These are phyloP conservation scores for Crinitomyces ghanaensis DNA, from an alignment of 805 yeast genomes.

Conservation along the genomic window DNA sequence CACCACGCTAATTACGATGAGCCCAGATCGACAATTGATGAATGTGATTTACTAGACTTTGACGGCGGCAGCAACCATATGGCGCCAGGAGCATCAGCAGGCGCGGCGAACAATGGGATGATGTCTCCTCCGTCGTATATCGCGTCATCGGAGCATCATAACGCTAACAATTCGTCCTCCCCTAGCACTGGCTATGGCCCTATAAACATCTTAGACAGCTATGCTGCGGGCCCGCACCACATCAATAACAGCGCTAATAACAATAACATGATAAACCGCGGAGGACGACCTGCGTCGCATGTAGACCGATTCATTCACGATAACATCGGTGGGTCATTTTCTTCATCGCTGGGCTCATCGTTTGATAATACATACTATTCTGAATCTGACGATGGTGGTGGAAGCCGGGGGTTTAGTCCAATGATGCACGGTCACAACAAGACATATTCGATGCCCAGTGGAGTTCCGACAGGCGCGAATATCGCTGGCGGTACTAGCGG, in stretches of 20 bases:
- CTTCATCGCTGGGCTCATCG: slow-evolving; percentile 10
- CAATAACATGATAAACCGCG: too few species aligned
- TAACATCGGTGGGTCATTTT: slow-evolving; percentile 11
- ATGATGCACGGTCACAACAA: too few species aligned
- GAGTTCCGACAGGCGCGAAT: not conserved
- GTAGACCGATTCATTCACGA: slow-evolving; percentile 18
- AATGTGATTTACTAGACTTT: slow-evolving; percentile 18
- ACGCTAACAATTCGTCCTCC: not conserved
- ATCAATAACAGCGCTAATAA: too few species aligned
- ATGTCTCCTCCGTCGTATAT: not conserved
- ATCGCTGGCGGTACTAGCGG: not conserved
- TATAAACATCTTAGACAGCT: slow-evolving; percentile 3
- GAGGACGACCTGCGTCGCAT: slow-evolving; percentile 14
- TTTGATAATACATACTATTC: slow-evolving; percentile 8
- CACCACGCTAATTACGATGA: slow-evolving; percentile 6
- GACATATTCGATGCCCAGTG: too few species aligned
- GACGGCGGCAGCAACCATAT: slow-evolving; percentile 7
- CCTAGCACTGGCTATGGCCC: not conserved
- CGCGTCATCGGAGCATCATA: slow-evolving; percentile 1
- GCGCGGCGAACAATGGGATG: not conserved
- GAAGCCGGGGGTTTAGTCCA: slow-evolving; percentile 1
- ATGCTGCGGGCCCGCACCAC: slow-evolving; percentile 1
- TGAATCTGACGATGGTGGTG: slow-evolving; percentile 6
- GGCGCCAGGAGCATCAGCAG: not conserved
- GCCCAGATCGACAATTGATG: slow-evolving; percentile 15